Evolutionary conservation across 164 flowering plant genomes (phyloP).

Genomic region (Umbellularia californica): DNA sequence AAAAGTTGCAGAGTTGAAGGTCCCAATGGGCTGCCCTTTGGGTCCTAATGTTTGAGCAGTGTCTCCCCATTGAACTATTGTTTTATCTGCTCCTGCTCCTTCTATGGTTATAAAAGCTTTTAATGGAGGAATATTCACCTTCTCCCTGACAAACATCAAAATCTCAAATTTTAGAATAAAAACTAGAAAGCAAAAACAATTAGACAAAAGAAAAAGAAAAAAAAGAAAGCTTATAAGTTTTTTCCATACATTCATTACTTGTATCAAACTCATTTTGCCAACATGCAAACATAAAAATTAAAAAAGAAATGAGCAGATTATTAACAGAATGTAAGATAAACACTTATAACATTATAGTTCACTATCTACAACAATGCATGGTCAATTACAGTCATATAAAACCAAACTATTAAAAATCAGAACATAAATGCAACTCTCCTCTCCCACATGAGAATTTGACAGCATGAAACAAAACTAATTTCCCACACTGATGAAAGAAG

Average conservation of each 20-base stretch:
- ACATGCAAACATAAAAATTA: too few species aligned
- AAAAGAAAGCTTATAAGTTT: too few species aligned
- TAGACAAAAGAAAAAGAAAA: too few species aligned
- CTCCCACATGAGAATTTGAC: background rate
- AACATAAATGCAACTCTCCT: background rate
- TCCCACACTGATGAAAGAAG: background rate
- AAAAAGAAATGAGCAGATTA: background rate
- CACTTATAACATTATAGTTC: too few species aligned
- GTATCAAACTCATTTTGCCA: background rate
- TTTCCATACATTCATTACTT: background rate
- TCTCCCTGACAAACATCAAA: constrained; percentile 58
- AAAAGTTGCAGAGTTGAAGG: constrained; percentile 85
- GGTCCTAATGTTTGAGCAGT: constrained; percentile 85
- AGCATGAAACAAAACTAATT: background rate
- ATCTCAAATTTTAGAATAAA: background rate
- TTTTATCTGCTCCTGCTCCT: constrained; percentile 93
- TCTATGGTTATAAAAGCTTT: constrained; percentile 78
- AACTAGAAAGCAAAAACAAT: too few species aligned
- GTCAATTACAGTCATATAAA: background rate
- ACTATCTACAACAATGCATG: too few species aligned
- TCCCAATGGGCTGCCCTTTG: constrained; percentile 73
- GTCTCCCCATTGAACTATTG: constrained; percentile 92
- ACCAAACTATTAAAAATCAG: background rate
- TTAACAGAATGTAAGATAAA: too few species aligned
- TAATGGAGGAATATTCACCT: constrained; percentile 73